Evolutionary conservation across 1,284 basidiomycete species (phyloP), one percentile per base, ranked within the genome.

Genomic region (Schizophyllum commune): DNA sequence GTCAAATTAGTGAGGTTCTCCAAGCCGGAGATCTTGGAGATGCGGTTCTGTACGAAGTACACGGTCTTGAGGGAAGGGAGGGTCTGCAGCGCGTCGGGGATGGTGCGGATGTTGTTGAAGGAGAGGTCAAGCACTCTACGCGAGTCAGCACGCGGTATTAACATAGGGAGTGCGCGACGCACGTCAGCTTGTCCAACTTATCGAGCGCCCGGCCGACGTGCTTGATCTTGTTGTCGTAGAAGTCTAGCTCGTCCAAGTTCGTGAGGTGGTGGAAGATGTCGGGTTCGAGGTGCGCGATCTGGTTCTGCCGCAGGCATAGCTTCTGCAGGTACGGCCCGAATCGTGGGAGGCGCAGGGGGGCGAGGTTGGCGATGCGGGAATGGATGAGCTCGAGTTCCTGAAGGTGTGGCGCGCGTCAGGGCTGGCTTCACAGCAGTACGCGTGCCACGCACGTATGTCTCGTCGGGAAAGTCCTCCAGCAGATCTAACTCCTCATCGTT

Each of bases 41-140:
- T 96, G 75, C 92, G 92, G 77, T 99, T 98, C 75, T 99, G 96
- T 1, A 99, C 93, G 68, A 99, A 93, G 75, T 94, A 99, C 21
- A 97, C 79, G 0, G 91, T 92, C 58, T 82, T 77, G 33, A 97
- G 80, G 1, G 84, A 81, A 2, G 76, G 77, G 1, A 96, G 77
- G 58, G 79, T 74, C 7, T 79, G 75, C 19, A 92, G 71, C 4
- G 78, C 76, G 51, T 86, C 82, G 0, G 94, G 92, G 34, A 94
- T 77, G 15, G 79, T 73, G 61, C 85, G 83, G 61, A 98, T 77
- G 57, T 96, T 83, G 76, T 99, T 99, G 83, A 98, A 99, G 1
- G 96, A 98, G 33, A 98, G 77, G 76, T 99, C 97, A 56, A 99
- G 79, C 2, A 84, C 79, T 55, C 95, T 97, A 55, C 55, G 55